A percentile compares a stretch with the other conserved stretches of the same genome.
These are phyloP conservation scores for Cercospora sp. DNA, from an alignment of 2,329 filamentous ascomycete species.

Conservation along the genomic window DNA sequence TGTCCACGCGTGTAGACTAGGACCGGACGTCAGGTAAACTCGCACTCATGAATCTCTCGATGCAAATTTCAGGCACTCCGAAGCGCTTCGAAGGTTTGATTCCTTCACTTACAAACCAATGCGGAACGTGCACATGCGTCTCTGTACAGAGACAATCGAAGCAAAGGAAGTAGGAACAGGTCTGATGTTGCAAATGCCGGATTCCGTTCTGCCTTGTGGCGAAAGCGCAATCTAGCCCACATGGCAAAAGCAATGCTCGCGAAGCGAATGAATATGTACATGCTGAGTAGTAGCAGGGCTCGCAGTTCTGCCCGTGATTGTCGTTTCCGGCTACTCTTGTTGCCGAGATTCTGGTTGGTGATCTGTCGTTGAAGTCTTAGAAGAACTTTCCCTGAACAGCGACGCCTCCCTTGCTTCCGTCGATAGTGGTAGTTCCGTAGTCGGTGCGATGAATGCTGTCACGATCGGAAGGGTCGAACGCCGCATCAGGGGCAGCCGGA, in stretches of 20 bases:
- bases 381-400: constrained; percentile 10
- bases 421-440: constrained; percentile 11
- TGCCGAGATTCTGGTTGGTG: background rate
- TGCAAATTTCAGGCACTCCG: no score
- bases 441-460: constrained; percentile 15
- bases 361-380: background rate
- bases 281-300: background rate
- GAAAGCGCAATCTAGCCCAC: no score
- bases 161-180: no score
- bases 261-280: constrained; percentile 4
- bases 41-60: no score
- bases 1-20: no score
- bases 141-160: no score
- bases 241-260: background rate
- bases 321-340: background rate
- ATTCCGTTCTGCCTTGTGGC: no score
- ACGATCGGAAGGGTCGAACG: constrained; percentile 20
- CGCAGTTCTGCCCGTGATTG: background rate
- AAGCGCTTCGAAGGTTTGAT: no score
- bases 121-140: no score
- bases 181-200: no score
- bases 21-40: no score
- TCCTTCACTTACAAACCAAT: no score
- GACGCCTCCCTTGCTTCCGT: constrained; percentile 1
- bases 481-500: constrained; percentile 39